phyloP scores from a whole-genome alignment of 176 grass and related monocot species.

The Eremochloa ophiuroides region DNA sequence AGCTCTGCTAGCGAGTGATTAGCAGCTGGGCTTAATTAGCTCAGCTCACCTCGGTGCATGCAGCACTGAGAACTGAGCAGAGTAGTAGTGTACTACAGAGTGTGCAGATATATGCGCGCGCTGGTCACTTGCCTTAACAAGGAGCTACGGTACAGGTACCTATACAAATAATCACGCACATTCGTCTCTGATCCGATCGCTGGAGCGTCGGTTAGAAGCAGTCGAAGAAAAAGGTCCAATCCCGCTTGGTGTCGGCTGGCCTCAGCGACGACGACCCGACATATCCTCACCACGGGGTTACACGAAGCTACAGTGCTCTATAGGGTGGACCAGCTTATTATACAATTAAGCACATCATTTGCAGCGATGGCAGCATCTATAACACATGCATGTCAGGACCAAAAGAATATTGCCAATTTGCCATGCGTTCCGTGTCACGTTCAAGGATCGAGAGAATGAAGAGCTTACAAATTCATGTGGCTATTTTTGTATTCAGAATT shows the following conservation, averaged over 20 bases:
- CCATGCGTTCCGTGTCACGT: not conserved
- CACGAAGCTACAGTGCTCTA: not conserved
- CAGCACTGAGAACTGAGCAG: not conserved
- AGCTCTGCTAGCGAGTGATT: no score
- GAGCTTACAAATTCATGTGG: no score
- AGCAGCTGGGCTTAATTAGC: no score
- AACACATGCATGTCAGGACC: not conserved
- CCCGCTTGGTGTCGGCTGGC: not conserved
- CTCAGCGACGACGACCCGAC: not conserved
- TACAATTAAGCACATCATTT: not conserved
- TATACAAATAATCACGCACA: not conserved
- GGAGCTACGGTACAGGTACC: no score
- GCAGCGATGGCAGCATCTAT: not conserved
- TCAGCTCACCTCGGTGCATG: not conserved
- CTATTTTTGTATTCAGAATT: no score
- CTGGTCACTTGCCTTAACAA: not conserved
- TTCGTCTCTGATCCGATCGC: not conserved
- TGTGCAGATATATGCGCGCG: not conserved
- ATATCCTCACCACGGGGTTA: not conserved
- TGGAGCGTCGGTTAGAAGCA: not conserved
- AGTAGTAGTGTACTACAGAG: not conserved
- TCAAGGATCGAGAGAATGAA: not conserved
- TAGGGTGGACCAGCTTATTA: not conserved
- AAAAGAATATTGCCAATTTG: not conserved
- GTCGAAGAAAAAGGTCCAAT: not conserved